Base-by-base conservation (phyloP, 257 asterid genomes). In the Cruciata laevipes region DNA sequence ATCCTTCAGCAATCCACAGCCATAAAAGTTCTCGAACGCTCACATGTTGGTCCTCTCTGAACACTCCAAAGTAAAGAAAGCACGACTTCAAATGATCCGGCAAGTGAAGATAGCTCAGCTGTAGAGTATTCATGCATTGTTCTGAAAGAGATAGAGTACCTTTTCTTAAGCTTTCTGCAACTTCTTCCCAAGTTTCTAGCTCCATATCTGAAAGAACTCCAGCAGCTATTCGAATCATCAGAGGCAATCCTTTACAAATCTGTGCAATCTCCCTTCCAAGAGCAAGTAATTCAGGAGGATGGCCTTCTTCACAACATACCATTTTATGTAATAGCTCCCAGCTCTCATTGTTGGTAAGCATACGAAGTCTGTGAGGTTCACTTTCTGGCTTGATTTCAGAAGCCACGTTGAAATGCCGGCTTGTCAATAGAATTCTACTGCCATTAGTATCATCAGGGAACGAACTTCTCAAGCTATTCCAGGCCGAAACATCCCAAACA, bases 241-340 rank as follows among this genome's bases (percentile, higher is more conserved):
- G 57, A 51, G 57, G 57, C 24, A 51, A 18, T 51, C 57, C 57
- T n/a, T 51, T 51, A 17, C 57, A 51, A n/a, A 51, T 24, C 18
- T 51, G 57, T 17, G 57, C 57, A 51, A 51, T 51, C 10, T 51
- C 57, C 57, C 24, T 51, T n/a, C 57, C 57, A 51, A 51, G 57
- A 17, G 57, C 24, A 17, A 51, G 57, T 51, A 51, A 16, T 16
- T 0, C 23, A 0, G 7, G 24, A 17, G 57, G 23, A 51, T 6
- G 18, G 24, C 18, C 57, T 17, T n/a, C 23, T 17, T 51, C 6
- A 18, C 3, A 51, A 51, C 23, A 51, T 3, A 51, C 18, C 24
- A 8, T 51, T n/a, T 51, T 51, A 17, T 51, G 20, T 4, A 51
- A 13, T 6, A 51, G 10, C 18, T 51, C 24, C 57, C 57, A 51